Percentiles rank a stretch among this genome's conserved stretches.
phyloP scores from a whole-genome alignment of 2,329 filamentous ascomycete genomes.

The Cordyceps militaris region DNA sequence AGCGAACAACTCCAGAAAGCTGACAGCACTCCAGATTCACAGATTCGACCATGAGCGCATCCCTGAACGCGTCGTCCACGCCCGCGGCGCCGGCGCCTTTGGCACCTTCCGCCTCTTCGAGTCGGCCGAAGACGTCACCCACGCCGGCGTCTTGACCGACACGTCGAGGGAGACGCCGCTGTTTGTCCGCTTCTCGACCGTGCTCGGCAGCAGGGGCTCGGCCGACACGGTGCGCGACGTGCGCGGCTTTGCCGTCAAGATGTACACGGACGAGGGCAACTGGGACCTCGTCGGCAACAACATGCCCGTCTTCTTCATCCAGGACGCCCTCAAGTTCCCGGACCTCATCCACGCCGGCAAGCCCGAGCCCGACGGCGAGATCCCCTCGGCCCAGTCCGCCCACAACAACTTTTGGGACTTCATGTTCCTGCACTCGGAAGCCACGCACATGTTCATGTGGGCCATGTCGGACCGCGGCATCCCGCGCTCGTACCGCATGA shows the following conservation, averaged over 20 bases:
- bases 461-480: slow-evolving; percentile 68
- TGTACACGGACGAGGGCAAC: slow-evolving; percentile 69
- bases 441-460: slow-evolving; percentile 77
- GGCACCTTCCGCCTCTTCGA: slow-evolving; percentile 62
- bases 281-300: slow-evolving; percentile 71
- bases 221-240: slow-evolving; percentile 81
- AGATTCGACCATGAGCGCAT: slow-evolving; percentile 62
- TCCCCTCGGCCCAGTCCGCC: slow-evolving; percentile 63
- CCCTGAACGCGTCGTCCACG: slow-evolving; percentile 62
- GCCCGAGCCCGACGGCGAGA: slow-evolving; percentile 62
- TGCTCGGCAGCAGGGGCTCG: slow-evolving; percentile 65
- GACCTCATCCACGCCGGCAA: slow-evolving; percentile 59
- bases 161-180: slow-evolving; percentile 57
- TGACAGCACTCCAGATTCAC: slow-evolving; percentile 45
- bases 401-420: slow-evolving; percentile 80
- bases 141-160: slow-evolving; percentile 52
- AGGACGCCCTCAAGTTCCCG: slow-evolving; percentile 68
- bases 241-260: slow-evolving; percentile 62
- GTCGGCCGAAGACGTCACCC: slow-evolving; percentile 59
- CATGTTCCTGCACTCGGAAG: slow-evolving; percentile 57
- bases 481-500: slow-evolving; percentile 71
- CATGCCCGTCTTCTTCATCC: slow-evolving; percentile 70
- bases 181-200: slow-evolving; percentile 72
- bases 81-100: slow-evolving; percentile 61
- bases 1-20: no score